Base-by-base conservation (phyloP, 805 yeast species). In the Wickerhamiella sergipiensis region DNA sequence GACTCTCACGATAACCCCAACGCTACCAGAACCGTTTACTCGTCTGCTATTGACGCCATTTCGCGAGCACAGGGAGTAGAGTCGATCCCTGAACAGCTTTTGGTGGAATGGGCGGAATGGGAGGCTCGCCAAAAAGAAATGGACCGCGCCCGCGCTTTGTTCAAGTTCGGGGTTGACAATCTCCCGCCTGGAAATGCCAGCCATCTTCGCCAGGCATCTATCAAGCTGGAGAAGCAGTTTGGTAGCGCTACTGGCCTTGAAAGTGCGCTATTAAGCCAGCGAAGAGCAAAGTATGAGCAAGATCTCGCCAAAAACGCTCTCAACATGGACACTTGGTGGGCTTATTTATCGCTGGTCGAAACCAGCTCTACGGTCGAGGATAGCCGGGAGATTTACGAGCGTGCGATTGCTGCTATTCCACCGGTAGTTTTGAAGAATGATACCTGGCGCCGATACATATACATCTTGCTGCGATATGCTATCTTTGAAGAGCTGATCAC, bases 261-360 rank as follows among this genome's bases (percentile, higher is more conserved):
- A 54, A 58, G 63, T 2, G 75, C 78, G 1, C 13, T 40, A 3
- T 53, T 77, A 17, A 55, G 66, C 1, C 83, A 82, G 58, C 68
- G 95, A 52, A 74, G 72, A 53, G 63, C 70, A 6, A 69, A 69
- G 49, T 85, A 83, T 61, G 80, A 81, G 58, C 62, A 67, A 2
- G 69, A 66, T 19, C 57, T 85, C 13, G 52, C 60, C 6, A 57
- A 60, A 10, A 69, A 76, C 49, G 80, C 86, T 0, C 3, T 19
- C 19, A 50, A 52, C 17, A 80, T 78, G 63, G 92, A 84, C 59
- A 67, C 79, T 0, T 89, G 97, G 97, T 88, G 95, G 90, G 62
- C 76, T 0, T 81, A 80, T 59, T 53, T 86, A 1, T 70, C 75
- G 12, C 61, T 85, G 22, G 58, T 79, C 12, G 74, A 74, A 48